These are phyloP conservation scores for Xylariaceae sp. DNA, from an alignment of 2,329 filamentous ascomycete genomes.

Conservation along the genomic window DNA sequence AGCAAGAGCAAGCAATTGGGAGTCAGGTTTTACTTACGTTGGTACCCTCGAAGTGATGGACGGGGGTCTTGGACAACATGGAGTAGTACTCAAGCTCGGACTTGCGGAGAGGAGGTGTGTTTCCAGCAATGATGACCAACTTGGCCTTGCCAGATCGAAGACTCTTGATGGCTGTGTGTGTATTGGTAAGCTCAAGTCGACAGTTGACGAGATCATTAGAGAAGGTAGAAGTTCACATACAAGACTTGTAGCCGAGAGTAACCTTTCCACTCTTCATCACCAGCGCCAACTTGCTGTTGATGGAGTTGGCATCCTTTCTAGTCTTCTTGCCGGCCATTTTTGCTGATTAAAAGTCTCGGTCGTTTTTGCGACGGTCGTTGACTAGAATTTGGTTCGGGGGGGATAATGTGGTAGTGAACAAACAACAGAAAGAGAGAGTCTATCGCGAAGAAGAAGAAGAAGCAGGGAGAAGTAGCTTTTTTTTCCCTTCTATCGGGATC, in stretches of 20 bases:
- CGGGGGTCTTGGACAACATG: slow-evolving; percentile 91
- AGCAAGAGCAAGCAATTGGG: slow-evolving; percentile 4
- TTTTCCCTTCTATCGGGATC: slow-evolving; percentile 4
- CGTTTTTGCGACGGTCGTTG: background rate
- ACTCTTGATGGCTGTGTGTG: slow-evolving; percentile 68
- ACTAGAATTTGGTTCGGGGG: background rate
- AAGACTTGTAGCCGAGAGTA: slow-evolving; percentile 89
- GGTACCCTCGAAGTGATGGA: slow-evolving; percentile 98
- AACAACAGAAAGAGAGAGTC: slow-evolving; percentile 10
- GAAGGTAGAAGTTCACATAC: slow-evolving; percentile 19
- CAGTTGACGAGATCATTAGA: background rate
- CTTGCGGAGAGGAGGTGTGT: slow-evolving; percentile 98
- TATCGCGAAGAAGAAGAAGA: background rate
- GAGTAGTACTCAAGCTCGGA: slow-evolving; percentile 90
- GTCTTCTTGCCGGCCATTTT: slow-evolving; percentile 77
- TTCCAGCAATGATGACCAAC: slow-evolving; percentile 93
- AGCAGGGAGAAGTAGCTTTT: background rate
- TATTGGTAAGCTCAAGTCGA: slow-evolving; percentile 15
- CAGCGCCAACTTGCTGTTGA: slow-evolving; percentile 54
- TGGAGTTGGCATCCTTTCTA: slow-evolving; percentile 84
- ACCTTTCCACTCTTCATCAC: slow-evolving; percentile 63
- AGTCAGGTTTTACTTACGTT: slow-evolving; percentile 77
- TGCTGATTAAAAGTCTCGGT: slow-evolving; percentile 40
- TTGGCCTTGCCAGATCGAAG: slow-evolving; percentile 97
- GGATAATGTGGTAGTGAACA: slow-evolving; percentile 20